A percentile compares a stretch with the other conserved stretches of the same genome.
Evolutionary conservation across 257 asterid species (phyloP).

Genomic region (Nicotiana sylvestris): DNA sequence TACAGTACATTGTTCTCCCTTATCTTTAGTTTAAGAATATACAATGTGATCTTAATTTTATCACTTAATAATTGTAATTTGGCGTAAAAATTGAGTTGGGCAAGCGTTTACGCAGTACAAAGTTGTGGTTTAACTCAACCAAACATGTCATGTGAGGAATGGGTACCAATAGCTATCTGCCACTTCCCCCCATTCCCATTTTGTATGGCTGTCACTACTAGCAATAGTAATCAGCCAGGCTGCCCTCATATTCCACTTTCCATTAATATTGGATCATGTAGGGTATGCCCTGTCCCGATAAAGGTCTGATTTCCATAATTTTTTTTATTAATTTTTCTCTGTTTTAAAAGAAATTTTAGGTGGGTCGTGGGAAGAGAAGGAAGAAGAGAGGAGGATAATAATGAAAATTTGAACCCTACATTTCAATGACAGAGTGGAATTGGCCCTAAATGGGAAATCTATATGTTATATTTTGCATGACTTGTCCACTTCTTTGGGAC

Average conservation of each 20-base stretch:
- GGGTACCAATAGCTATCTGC: not conserved
- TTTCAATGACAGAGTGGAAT: not conserved
- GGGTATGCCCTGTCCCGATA: not conserved
- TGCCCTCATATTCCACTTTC: not conserved
- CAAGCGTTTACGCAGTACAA: not conserved
- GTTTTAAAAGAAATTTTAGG: not conserved
- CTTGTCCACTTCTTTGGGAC: not conserved
- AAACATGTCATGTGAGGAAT: not conserved
- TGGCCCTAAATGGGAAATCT: not conserved
- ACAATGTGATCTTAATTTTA: too few species aligned
- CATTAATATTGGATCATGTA: conserved; percentile 8
- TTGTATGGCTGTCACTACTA: not conserved
- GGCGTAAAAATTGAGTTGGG: too few species aligned
- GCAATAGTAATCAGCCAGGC: not conserved
- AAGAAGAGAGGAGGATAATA: not conserved
- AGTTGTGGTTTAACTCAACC: too few species aligned
- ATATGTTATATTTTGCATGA: not conserved
- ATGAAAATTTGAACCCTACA: not conserved
- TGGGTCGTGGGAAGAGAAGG: not conserved
- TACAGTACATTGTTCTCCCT: too few species aligned
- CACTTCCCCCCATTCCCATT: not conserved
- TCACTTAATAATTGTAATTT: too few species aligned
- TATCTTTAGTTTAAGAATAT: too few species aligned
- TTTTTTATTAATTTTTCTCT: not conserved
- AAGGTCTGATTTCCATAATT: not conserved